Conservation (phyloP, 768 basidiomycete genomes). For the Amanita pseudoporphyria region DNA sequence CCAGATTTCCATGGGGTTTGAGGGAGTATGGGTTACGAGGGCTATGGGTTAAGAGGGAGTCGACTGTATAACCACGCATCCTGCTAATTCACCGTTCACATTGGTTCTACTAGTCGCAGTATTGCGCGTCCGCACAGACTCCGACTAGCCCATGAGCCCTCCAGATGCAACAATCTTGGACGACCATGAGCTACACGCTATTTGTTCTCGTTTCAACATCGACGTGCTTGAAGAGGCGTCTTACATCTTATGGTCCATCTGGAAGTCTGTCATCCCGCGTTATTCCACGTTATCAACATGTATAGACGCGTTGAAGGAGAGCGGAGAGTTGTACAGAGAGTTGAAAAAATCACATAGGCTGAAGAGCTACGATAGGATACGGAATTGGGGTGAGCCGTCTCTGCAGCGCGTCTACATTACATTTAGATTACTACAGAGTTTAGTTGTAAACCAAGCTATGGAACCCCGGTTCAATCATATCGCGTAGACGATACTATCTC, state of each 20-base stretch:
- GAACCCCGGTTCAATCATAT: background rate
- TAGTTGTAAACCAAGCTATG: background rate
- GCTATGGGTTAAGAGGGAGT: too few relatives aligned
- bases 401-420: background rate
- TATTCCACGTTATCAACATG: conserved; percentile 19
- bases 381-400: background rate
- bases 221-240: conserved; percentile 30
- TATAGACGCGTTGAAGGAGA: background rate
- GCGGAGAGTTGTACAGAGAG: background rate
- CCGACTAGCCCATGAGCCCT: too few relatives aligned
- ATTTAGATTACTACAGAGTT: background rate
- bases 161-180: background rate
- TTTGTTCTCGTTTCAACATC: conserved; percentile 26
- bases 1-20: too few relatives aligned
- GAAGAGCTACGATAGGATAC: background rate
- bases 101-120: too few relatives aligned
- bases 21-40: too few relatives aligned
- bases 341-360: background rate
- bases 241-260: conserved; percentile 29
- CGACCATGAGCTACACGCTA: conserved; percentile 16
- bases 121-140: too few relatives aligned
- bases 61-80: too few relatives aligned
- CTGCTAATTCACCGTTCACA: too few relatives aligned
- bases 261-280: conserved; percentile 19
- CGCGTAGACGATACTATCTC: background rate